Conservation (phyloP, 768 basidiomycete genomes). For the Phlebiopsis gigantea region DNA sequence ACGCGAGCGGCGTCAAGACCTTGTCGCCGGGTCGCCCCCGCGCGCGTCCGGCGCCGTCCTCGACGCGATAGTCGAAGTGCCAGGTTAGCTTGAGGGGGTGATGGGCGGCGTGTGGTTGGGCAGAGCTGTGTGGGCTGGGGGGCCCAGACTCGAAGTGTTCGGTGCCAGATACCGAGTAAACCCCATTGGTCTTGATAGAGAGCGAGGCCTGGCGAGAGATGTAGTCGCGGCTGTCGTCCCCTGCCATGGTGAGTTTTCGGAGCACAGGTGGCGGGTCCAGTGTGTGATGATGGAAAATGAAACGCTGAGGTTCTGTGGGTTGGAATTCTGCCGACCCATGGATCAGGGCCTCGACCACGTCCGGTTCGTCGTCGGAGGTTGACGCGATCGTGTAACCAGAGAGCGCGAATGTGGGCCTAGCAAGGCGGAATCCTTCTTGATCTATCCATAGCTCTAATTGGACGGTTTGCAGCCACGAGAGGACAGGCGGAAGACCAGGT, state of each 20-base stretch:
- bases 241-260: slow-evolving; percentile 60
- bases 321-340: slow-evolving; percentile 59
- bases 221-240: slow-evolving; percentile 67
- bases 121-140: slow-evolving; percentile 34
- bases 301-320: slow-evolving; percentile 52
- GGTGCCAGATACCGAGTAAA: slow-evolving; percentile 67
- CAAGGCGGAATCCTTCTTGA: slow-evolving; percentile 75
- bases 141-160: slow-evolving; percentile 15
- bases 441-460: slow-evolving; percentile 68
- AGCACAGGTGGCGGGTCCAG: slow-evolving; percentile 66
- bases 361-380: slow-evolving; percentile 3
- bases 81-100: slow-evolving; percentile 45
- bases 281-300: slow-evolving; percentile 67
- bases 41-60: slow-evolving; percentile 41
- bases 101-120: neutral
- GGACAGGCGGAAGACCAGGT: slow-evolving; percentile 28
- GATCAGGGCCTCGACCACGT: slow-evolving; percentile 29
- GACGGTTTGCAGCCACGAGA: slow-evolving; percentile 50
- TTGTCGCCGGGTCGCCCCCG: slow-evolving; percentile 54
- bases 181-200: slow-evolving; percentile 61
- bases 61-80: slow-evolving; percentile 78
- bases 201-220: slow-evolving; percentile 72
- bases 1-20: slow-evolving; percentile 63
- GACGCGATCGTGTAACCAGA: slow-evolving; percentile 34
- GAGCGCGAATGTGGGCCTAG: slow-evolving; percentile 54